Evolutionary conservation across 1,139 yeast genomes (phyloP).

Genomic region (Protomyces lactucae-debilis): DNA sequence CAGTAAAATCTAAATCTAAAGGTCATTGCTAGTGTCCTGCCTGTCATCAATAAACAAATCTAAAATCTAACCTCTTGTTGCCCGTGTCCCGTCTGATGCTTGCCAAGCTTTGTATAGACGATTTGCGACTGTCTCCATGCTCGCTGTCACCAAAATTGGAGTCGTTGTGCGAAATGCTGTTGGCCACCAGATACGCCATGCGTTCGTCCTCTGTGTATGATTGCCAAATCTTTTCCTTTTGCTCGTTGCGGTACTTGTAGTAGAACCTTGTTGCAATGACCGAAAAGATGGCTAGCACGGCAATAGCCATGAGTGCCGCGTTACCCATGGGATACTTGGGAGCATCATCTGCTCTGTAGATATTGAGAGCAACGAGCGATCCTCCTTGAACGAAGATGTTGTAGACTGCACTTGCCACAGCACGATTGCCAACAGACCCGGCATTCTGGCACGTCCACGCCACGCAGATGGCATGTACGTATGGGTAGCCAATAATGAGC

Average conservation of each 20-base stretch:
- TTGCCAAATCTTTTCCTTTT: constrained; percentile 48
- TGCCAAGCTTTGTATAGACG: neutral
- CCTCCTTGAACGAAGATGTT: constrained; percentile 61
- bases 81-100: constrained; percentile 44
- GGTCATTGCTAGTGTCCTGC: no score
- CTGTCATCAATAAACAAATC: constrained; percentile 35
- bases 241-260: constrained; percentile 49
- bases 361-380: constrained; percentile 48
- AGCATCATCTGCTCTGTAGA: constrained; percentile 54
- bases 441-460: constrained; percentile 16
- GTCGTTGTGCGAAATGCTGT: constrained; percentile 34
- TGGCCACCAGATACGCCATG: constrained; percentile 44
- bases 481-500: constrained; percentile 47
- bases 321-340: constrained; percentile 56
- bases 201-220: constrained; percentile 48
- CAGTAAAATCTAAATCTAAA: neutral
- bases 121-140: neutral
- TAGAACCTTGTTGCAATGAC: constrained; percentile 38
- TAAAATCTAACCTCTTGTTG: constrained; percentile 53
- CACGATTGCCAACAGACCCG: constrained; percentile 48
- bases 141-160: neutral
- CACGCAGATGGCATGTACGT: constrained; percentile 33
- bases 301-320: constrained; percentile 43
- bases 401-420: constrained; percentile 58
- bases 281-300: constrained; percentile 36